phyloP scores from a whole-genome alignment of 1,284 basidiomycete species.

The Trichosporon sp. region DNA sequence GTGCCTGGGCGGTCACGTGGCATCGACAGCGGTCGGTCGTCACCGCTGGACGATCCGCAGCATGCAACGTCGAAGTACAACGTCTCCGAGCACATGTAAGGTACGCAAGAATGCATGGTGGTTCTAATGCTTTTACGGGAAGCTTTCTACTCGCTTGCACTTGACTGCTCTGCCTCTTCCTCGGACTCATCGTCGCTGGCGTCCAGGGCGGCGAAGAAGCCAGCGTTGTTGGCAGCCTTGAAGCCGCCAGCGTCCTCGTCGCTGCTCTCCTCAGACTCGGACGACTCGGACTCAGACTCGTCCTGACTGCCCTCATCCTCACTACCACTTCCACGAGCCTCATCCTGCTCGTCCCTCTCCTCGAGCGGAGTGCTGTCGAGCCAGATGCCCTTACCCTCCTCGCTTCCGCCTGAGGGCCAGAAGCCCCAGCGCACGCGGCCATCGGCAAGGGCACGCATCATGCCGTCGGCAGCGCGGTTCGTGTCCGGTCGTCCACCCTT shows the following conservation, averaged over 20 bases:
- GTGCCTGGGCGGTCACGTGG: slow-evolving; percentile 3
- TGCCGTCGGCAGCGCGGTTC: slow-evolving; percentile 78
- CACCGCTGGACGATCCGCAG: not conserved
- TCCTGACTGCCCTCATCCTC: slow-evolving; percentile 22
- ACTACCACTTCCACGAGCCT: slow-evolving; percentile 15
- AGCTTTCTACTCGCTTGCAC: not conserved
- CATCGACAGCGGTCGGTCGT: not conserved
- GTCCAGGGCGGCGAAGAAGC: slow-evolving; percentile 45
- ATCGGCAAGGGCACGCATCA: slow-evolving; percentile 72
- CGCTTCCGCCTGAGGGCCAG: slow-evolving; percentile 55
- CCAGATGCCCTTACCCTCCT: slow-evolving; percentile 21
- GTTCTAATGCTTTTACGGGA: not conserved
- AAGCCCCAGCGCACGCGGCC: slow-evolving; percentile 76
- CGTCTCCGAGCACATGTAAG: not conserved
- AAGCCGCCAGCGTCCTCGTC: slow-evolving; percentile 8
- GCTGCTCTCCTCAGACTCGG: slow-evolving; percentile 9
- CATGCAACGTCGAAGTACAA: not conserved
- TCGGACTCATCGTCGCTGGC: slow-evolving; percentile 39
- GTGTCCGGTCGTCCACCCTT: slow-evolving; percentile 81
- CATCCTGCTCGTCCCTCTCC: slow-evolving; percentile 7
- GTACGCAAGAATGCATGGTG: no score
- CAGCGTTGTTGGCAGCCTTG: slow-evolving; percentile 15
- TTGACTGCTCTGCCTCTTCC: slow-evolving; percentile 4
- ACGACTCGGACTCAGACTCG: slow-evolving; percentile 21
- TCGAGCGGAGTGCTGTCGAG: slow-evolving; percentile 29